A percentile compares a stretch with the other conserved stretches of the same genome.
Conservation (phyloP, 331 rosid genomes). For the Phaseolus coccineus region DNA sequence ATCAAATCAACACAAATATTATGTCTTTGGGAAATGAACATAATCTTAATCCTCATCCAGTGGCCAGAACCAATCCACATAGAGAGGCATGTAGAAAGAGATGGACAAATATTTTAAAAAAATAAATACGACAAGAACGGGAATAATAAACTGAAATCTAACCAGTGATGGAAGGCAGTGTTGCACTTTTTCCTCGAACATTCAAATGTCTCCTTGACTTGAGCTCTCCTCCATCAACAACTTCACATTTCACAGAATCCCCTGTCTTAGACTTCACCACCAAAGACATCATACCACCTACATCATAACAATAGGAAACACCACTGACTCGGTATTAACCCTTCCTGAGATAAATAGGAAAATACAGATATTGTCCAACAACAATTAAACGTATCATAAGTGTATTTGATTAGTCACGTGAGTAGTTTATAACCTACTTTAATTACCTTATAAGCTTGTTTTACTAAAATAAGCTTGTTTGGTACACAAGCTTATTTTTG, state of each 20-base stretch:
- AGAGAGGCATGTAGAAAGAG: background rate
- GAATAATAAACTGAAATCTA: slow-evolving; percentile 40
- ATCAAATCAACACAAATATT: slow-evolving; percentile 49
- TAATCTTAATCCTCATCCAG: slow-evolving; percentile 17
- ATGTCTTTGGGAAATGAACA: slow-evolving; percentile 26
- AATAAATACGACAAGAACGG: background rate
- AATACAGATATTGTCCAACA: slow-evolving; percentile 24
- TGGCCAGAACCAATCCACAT: background rate
- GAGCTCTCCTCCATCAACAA: slow-evolving; percentile 98
- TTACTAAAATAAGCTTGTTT: too few species aligned
- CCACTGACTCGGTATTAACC: background rate
- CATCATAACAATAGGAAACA: slow-evolving; percentile 23
- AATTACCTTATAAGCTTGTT: background rate
- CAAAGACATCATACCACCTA: slow-evolving; percentile 99
- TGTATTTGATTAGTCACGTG: background rate
- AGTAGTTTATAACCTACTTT: background rate
- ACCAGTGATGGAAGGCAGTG: slow-evolving; percentile 98
- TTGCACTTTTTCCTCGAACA: slow-evolving; percentile 98
- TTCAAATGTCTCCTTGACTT: slow-evolving; percentile 93
- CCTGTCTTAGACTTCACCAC: slow-evolving; percentile 79
- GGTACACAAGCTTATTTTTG: background rate
- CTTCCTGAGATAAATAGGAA: slow-evolving; percentile 13
- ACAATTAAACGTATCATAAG: background rate
- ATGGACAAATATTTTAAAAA: background rate
- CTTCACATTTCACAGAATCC: slow-evolving; percentile 94